Percentiles rank a stretch among this genome's conserved stretches.
These are phyloP conservation scores for Lipomyces yamanashiensis DNA, from an alignment of 805 yeast genomes.

Conservation along the genomic window DNA sequence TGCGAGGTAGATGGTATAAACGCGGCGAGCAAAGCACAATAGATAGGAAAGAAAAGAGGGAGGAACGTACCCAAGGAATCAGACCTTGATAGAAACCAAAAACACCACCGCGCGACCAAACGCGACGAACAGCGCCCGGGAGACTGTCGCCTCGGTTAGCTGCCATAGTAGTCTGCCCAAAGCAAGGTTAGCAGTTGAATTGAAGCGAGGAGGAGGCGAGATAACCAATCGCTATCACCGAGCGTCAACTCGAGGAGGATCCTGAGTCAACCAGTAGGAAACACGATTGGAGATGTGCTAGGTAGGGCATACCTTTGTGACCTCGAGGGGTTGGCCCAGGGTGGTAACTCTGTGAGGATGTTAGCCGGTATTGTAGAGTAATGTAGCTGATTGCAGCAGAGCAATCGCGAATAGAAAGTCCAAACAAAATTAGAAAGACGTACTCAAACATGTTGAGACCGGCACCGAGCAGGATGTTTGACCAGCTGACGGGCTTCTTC, in stretches of 20 bases:
- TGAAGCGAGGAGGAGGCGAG: not conserved
- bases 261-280: not conserved
- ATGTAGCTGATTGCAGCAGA: not conserved
- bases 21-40: not conserved
- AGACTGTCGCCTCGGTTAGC: slow-evolving; percentile 82
- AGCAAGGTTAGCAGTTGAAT: slow-evolving; percentile 8
- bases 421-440: slow-evolving; percentile 22
- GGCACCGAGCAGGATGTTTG: slow-evolving; percentile 91
- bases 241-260: not conserved
- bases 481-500: slow-evolving; percentile 84
- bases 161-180: slow-evolving; percentile 86
- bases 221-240: not conserved
- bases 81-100: slow-evolving; percentile 95
- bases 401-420: not conserved
- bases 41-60: not conserved
- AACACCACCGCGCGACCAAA: slow-evolving; percentile 93
- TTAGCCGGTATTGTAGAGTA: not conserved
- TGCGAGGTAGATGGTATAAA: not conserved
- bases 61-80: slow-evolving; percentile 74
- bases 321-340: slow-evolving; percentile 96
- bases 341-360: slow-evolving; percentile 64
- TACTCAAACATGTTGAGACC: slow-evolving; percentile 85
- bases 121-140: slow-evolving; percentile 67
- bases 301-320: slow-evolving; percentile 53
- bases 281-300: not conserved